phyloP scores from a whole-genome alignment of 805 yeast species.

The Nakazawaea molendinolei region DNA sequence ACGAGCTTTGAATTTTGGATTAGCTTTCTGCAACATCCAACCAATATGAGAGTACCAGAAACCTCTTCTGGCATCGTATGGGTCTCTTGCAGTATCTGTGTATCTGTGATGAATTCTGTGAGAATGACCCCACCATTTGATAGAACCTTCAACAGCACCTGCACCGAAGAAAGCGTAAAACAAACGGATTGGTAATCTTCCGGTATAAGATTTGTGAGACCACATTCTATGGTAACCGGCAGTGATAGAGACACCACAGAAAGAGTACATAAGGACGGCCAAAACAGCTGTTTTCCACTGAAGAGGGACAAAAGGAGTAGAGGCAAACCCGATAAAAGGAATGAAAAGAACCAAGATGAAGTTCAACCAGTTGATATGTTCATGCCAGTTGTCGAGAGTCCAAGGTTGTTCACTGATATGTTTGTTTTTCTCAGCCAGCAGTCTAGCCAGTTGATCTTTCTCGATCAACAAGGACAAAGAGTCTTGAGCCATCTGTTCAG shows the following conservation, averaged over 20 bases:
- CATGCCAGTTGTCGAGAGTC: constrained; percentile 66
- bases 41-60: constrained; percentile 83
- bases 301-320: constrained; percentile 42
- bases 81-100: constrained; percentile 78
- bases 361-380: constrained; percentile 77
- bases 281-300: constrained; percentile 38
- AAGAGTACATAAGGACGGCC: constrained; percentile 43
- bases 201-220: constrained; percentile 70
- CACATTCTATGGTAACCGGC: constrained; percentile 81
- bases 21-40: constrained; percentile 78
- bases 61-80: constrained; percentile 80
- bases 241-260: constrained; percentile 71
- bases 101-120: constrained; percentile 85
- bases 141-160: constrained; percentile 77
- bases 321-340: constrained; percentile 48
- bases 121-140: constrained; percentile 86
- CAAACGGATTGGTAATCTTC: constrained; percentile 50
- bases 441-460: constrained; percentile 30
- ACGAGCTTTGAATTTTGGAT: constrained; percentile 76
- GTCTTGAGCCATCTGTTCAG: constrained; percentile 51
- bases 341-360: constrained; percentile 54
- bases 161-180: constrained; percentile 77
- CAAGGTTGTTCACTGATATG: constrained; percentile 81
- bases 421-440: constrained; percentile 26
- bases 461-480: constrained; percentile 40